Conservation (phyloP, 371 early-diverging fungal genomes). For the Mucor plumbeus region DNA sequence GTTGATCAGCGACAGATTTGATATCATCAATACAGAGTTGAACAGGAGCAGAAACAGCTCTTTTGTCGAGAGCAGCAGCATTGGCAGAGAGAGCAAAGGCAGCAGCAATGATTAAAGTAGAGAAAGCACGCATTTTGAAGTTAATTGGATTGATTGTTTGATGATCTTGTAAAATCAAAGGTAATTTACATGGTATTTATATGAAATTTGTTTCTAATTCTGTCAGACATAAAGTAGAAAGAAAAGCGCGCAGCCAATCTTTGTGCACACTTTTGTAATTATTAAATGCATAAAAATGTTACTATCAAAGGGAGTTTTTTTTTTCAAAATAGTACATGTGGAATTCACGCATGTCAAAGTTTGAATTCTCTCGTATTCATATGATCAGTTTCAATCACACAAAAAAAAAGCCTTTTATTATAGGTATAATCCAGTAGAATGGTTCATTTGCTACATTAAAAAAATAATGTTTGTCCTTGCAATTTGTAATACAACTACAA, state of each 20-base stretch:
- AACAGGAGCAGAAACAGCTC: conserved; percentile 24
- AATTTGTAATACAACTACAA: not conserved
- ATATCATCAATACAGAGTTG: not conserved
- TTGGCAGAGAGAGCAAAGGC: conserved; percentile 26
- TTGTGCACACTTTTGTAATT: not conserved
- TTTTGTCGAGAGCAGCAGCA: conserved; percentile 27
- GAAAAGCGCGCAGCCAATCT: not conserved
- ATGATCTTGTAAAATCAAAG: conserved; percentile 1
- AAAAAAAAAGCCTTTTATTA: not conserved
- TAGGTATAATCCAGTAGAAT: not conserved
- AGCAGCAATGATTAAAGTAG: conserved; percentile 20
- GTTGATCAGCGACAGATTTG: conserved; percentile 13
- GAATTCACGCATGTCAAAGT: not conserved
- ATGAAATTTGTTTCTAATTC: not conserved
- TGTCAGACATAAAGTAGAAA: not conserved
- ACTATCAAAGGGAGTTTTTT: not conserved
- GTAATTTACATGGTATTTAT: not conserved
- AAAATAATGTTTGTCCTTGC: not conserved
- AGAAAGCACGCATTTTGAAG: conserved; percentile 24
- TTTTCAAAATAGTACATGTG: not conserved
- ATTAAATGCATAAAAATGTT: not conserved
- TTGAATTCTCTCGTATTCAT: not conserved
- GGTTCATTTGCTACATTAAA: not conserved
- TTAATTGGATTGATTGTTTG: conserved; percentile 9
- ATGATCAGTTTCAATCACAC: not conserved